Conservation (phyloP, 2,329 filamentous ascomycete genomes). For the Elsinoe fawcettii region DNA sequence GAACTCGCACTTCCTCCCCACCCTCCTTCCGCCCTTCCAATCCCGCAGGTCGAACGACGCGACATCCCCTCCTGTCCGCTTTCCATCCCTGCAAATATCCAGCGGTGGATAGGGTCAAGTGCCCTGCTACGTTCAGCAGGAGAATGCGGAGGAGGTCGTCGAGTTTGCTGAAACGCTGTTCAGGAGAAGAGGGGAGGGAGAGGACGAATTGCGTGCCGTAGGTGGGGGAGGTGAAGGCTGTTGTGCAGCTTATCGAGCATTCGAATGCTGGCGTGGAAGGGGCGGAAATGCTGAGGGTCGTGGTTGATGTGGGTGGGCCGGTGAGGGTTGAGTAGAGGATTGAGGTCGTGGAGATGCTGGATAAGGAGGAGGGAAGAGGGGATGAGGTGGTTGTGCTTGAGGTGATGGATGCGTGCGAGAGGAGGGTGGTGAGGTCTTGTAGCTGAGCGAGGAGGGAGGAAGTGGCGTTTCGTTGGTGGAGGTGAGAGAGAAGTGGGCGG, state of each 20-base stretch:
- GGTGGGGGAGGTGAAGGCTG: not conserved
- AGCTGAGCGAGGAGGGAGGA: constrained; percentile 32
- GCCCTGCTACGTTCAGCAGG: not conserved
- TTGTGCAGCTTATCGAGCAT: not conserved
- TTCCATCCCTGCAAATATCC: not conserved
- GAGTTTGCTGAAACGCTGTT: not conserved
- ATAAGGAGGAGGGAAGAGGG: not conserved
- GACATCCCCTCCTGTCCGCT: not conserved
- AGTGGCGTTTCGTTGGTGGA: constrained; percentile 42
- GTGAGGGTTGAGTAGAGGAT: not conserved
- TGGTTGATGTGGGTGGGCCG: not conserved
- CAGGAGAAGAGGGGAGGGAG: not conserved
- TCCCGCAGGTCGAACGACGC: not conserved
- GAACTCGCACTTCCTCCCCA: not conserved
- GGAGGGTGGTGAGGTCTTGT: constrained; percentile 6
- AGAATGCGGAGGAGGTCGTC: not conserved
- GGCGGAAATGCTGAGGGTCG: not conserved
- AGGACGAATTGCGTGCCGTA: constrained; percentile 1
- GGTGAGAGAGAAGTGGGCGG: constrained; percentile 48
- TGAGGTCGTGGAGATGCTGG: not conserved
- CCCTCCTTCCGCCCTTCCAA: not conserved
- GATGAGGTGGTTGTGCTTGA: not conserved
- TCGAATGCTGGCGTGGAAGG: not conserved
- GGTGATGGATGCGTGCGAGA: constrained; percentile 20
- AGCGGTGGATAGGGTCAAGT: not conserved